phyloP scores from a whole-genome alignment of 768 basidiomycete genomes.

The Mycena belliarum region DNA sequence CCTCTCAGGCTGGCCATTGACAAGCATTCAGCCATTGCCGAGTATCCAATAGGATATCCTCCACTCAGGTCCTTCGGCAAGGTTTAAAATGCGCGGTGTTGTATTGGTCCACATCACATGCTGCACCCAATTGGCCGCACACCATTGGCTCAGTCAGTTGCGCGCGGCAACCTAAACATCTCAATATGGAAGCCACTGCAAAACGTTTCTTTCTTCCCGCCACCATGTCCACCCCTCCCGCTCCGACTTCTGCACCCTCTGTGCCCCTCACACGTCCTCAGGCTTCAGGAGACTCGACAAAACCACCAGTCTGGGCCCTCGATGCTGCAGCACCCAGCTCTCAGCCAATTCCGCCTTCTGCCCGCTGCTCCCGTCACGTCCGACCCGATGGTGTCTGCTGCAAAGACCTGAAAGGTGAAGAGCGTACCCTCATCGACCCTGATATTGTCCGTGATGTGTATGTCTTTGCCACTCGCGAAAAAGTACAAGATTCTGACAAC shows the following conservation, averaged over 20 bases:
- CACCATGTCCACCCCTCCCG: conserved; percentile 18
- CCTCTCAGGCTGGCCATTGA: no score
- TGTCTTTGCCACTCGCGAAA: conserved; percentile 28
- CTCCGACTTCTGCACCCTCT: conserved; percentile 15
- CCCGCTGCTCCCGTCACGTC: conserved; percentile 58
- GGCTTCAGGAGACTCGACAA: conserved; percentile 27
- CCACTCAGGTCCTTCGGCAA: no score
- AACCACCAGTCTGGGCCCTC: conserved; percentile 69
- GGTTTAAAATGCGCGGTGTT: neutral
- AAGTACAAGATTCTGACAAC: neutral
- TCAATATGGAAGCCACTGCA: neutral
- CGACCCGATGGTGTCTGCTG: conserved; percentile 76
- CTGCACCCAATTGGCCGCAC: neutral
- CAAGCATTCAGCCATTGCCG: no score
- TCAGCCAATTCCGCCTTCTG: conserved; percentile 45
- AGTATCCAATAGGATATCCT: no score
- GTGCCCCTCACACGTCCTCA: conserved; percentile 15
- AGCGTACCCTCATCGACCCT: conserved; percentile 81
- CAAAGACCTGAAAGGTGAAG: conserved; percentile 83
- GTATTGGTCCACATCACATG: neutral
- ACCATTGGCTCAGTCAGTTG: conserved; percentile 1
- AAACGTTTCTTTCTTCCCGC: conserved; percentile 8
- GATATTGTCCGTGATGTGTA: conserved; percentile 88
- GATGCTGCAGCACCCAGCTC: conserved; percentile 38
- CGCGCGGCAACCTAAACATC: neutral